Percentiles rank a stretch among this genome's conserved stretches.
These are phyloP conservation scores for Pseudonitzschia delicatissima DNA, from an alignment of 108 stramenopile genomes.

Conservation along the genomic window DNA sequence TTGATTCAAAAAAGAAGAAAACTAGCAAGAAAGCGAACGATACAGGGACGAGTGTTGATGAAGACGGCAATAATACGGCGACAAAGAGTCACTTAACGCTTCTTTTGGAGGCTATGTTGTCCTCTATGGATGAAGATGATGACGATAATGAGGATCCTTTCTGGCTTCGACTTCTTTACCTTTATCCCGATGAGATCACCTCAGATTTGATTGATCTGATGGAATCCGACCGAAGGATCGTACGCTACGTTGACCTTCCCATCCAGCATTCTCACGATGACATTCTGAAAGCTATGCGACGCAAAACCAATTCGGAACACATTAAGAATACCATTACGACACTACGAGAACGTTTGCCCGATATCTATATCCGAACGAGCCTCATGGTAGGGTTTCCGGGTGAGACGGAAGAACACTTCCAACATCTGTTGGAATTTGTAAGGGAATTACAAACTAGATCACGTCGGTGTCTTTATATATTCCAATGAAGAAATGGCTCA, in stretches of 20 bases:
- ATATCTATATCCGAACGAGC: slow-evolving; percentile 70
- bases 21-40: background rate
- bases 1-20: background rate
- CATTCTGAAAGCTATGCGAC: slow-evolving; percentile 35
- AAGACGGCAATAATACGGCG: background rate
- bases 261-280: slow-evolving; percentile 47
- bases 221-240: slow-evolving; percentile 36
- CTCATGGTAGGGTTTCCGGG: slow-evolving; percentile 85
- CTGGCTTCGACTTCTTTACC: slow-evolving; percentile 44
- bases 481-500: slow-evolving; percentile 37
- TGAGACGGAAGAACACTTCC: slow-evolving; percentile 80
- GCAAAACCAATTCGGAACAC: slow-evolving; percentile 28
- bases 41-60: slow-evolving; percentile 21
- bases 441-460: slow-evolving; percentile 37
- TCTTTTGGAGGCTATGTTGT: slow-evolving; percentile 26
- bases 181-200: slow-evolving; percentile 52
- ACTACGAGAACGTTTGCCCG: slow-evolving; percentile 49
- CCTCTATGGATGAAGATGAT: slow-evolving; percentile 6
- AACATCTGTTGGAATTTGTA: slow-evolving; percentile 70
- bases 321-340: slow-evolving; percentile 28
- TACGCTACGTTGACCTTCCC: slow-evolving; percentile 46
- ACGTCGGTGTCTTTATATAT: slow-evolving; percentile 39
- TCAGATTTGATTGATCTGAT: slow-evolving; percentile 34
- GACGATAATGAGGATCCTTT: slow-evolving; percentile 17
- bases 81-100: slow-evolving; percentile 17